Base-by-base conservation (phyloP, 108 stramenopile species). In the Skeletonema grethae region DNA sequence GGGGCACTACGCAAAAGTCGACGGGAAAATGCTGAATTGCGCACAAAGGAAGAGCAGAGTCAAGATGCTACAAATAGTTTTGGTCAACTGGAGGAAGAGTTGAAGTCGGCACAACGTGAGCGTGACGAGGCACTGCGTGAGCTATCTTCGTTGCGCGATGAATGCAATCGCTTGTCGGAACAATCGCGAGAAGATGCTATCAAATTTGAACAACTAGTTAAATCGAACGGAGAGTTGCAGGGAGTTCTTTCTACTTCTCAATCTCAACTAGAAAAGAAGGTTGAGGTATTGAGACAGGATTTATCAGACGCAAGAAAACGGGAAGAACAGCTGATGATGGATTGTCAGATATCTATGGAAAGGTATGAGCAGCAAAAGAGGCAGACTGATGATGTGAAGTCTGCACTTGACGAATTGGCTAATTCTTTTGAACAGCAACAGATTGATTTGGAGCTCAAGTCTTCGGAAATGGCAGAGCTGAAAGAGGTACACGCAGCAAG, bases 1-100 rank as follows among this genome's bases (percentile, higher is more conserved):
- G 45, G 35, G 29, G 78, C 78, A 10, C 31, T 79, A n/a, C 34
- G 71, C 9, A 46, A 22, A 7, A 57, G 71, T 6, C 78, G 71
- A 10, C 9, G 29, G 2, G 78, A 72, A 7, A 50, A 67, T 25
- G 69, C 67, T 48, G 67, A 39, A 10, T 41, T 69, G 25, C 57
- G 38, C n/a, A 56, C 28, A 34, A 28, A 56, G 35, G 36, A 34
- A 11, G 36, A 57, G 5, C 20, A 50, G 34, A 39, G 39, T 9
- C 59, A 72, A 7, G 61, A 63, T 30, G 61, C 43, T 6, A 20
- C 48, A 8, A 30, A 25, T 5, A 31, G 13, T 45, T 7, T 58
- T 11, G 69, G 38, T 2, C 61, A n/a, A 7, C 3, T 60, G 10
- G 34, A 58, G 61, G 67, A 62, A 29, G 53, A 15, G n/a, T 18